Percentiles rank a stretch among this genome's conserved stretches.
phyloP scores from a whole-genome alignment of 805 yeast genomes.

The Scheffersomyces spartinae region DNA sequence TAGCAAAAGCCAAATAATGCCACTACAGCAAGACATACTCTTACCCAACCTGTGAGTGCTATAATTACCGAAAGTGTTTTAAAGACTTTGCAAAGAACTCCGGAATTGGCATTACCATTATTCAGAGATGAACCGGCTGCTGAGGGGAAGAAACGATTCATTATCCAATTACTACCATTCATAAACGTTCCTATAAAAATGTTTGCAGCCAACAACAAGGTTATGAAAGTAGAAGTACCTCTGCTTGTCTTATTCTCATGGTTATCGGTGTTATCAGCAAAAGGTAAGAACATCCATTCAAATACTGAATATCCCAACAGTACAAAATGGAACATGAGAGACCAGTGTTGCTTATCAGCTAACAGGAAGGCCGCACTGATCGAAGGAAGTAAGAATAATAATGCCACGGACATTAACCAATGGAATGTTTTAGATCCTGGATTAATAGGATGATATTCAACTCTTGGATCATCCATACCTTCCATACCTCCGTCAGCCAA shows the following conservation, averaged over 20 bases:
- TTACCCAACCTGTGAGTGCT: slow-evolving; percentile 63
- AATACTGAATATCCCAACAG: slow-evolving; percentile 39
- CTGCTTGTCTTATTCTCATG: slow-evolving; percentile 58
- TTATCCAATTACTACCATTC: slow-evolving; percentile 38
- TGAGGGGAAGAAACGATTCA: slow-evolving; percentile 21
- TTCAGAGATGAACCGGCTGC: no score
- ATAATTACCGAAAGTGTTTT: slow-evolving; percentile 35
- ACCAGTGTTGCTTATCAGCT: slow-evolving; percentile 36
- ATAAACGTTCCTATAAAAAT: slow-evolving; percentile 44
- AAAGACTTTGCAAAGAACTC: no score
- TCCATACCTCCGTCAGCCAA: slow-evolving; percentile 9
- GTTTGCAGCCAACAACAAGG: slow-evolving; percentile 33
- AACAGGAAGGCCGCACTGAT: slow-evolving; percentile 41
- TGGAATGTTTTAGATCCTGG: slow-evolving; percentile 50
- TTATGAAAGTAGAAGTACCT: slow-evolving; percentile 57
- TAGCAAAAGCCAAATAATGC: slow-evolving; percentile 84
- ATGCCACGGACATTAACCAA: slow-evolving; percentile 42
- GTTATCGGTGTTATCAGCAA: slow-evolving; percentile 49
- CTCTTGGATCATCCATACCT: slow-evolving; percentile 16
- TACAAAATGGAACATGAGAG: slow-evolving; percentile 34
- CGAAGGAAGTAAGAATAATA: slow-evolving; percentile 45
- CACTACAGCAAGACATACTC: slow-evolving; percentile 69
- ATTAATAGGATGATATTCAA: slow-evolving; percentile 32
- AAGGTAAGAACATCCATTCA: slow-evolving; percentile 47
- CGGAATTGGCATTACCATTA: no score